phyloP scores from a whole-genome alignment of 768 basidiomycete species.

The Mrakia gelida region DNA sequence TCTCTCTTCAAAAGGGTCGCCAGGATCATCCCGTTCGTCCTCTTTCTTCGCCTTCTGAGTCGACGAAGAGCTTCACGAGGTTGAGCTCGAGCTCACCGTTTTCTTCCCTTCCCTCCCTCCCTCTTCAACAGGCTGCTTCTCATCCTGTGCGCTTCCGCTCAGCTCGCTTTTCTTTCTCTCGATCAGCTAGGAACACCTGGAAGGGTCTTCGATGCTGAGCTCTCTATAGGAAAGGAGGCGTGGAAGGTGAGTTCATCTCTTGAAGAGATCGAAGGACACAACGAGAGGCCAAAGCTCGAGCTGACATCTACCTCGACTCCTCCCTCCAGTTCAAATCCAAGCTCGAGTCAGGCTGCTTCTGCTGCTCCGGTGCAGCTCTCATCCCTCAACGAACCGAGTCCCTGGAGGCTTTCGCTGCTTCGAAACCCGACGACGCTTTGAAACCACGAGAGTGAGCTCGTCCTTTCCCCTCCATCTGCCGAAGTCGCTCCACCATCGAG shows the following conservation, averaged over 20 bases:
- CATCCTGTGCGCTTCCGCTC: neutral
- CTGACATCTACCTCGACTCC: neutral
- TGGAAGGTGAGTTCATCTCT: neutral
- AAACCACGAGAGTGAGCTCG: neutral
- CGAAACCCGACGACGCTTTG: too few species aligned
- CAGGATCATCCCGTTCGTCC: neutral
- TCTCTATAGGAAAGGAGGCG: neutral
- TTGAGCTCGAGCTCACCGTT: neutral
- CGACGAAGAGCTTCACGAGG: neutral
- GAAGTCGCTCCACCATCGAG: too few species aligned
- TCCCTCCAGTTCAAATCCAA: neutral
- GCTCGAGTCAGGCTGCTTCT: neutral
- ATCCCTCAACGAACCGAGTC: neutral
- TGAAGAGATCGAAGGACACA: neutral
- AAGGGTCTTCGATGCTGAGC: neutral
- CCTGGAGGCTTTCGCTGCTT: neutral
- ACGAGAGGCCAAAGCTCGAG: neutral
- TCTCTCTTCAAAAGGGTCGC: neutral
- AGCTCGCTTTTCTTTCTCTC: neutral
- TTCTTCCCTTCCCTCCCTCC: neutral
- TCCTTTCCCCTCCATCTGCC: neutral
- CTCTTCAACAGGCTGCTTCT: neutral
- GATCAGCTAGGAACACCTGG: neutral
- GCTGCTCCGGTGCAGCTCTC: neutral
- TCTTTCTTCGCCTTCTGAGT: neutral